These are phyloP conservation scores for Hibiscus tridactylites DNA, from an alignment of 345 rosid species.

Conservation along the genomic window DNA sequence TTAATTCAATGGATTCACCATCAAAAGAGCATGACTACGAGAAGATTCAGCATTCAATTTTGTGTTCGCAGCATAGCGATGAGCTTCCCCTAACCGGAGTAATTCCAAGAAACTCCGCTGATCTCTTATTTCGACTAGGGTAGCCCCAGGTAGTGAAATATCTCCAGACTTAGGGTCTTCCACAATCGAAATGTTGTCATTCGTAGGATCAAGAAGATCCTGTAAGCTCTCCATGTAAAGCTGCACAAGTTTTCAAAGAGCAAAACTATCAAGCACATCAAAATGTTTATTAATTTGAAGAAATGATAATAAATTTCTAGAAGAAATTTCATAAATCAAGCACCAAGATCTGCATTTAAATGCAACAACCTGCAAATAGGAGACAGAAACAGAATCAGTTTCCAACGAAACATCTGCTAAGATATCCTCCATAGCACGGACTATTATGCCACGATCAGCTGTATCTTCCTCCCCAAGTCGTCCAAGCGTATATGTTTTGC, in stretches of 20 bases:
- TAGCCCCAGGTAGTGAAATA: constrained; percentile 90
- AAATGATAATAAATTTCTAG: neutral
- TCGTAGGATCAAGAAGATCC: constrained; percentile 90
- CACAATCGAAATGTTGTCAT: constrained; percentile 75
- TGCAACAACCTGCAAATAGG: constrained; percentile 75
- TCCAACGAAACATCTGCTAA: constrained; percentile 61
- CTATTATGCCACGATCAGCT: constrained; percentile 97
- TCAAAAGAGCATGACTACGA: constrained; percentile 89
- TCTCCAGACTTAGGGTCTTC: constrained; percentile 96
- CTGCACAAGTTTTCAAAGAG: constrained; percentile 36
- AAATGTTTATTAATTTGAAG: neutral
- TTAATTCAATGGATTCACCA: constrained; percentile 39
- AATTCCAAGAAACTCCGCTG: constrained; percentile 73
- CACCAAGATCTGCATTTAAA: neutral
- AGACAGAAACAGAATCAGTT: constrained; percentile 65
- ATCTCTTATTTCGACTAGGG: constrained; percentile 70
- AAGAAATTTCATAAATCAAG: constrained; percentile 9
- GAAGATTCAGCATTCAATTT: constrained; percentile 92
- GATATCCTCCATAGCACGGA: constrained; percentile 97
- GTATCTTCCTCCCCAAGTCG: constrained; percentile 87
- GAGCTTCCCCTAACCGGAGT: constrained; percentile 75
- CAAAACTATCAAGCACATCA: constrained; percentile 6
- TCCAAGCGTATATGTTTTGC: constrained; percentile 98
- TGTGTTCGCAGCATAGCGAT: constrained; percentile 97
- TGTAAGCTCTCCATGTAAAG: constrained; percentile 97